Base-by-base conservation (phyloP, 768 basidiomycete species). In the Lactifluus pinguis region DNA sequence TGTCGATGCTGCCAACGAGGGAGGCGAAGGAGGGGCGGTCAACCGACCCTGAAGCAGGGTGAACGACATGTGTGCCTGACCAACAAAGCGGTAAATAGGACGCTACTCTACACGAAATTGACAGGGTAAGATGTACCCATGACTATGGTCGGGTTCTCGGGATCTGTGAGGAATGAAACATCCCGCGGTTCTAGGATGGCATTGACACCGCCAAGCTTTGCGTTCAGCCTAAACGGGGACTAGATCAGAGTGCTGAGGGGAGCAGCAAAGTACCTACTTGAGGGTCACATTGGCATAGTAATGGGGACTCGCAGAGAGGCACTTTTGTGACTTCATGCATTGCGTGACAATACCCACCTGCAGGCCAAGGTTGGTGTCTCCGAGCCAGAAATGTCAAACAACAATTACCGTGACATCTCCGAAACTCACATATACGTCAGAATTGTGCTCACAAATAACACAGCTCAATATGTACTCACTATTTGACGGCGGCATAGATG, bases 181-280 rank as follows among this genome's bases (percentile, higher is more conserved):
- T 85, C 85, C 10, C 78, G 74, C 0, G 86, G 79, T 53, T 89
- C 86, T 0, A 88, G 89, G 34, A 92, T 76, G 1, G 82, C 81
- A 68, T 92, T 92, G 69, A 90, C 86, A 1, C 90, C 90, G 11
- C 89, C 90, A 0, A 92, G 76, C 69, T 92, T 92, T 19, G 89
- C 89, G 61, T 92, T 92, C 66, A 92, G 78, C 70, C 89, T 92
- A 62, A 19, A 25, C 30, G 17, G 4, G 14, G 41, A 55, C 58
- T 60, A 30, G 30, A 59, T 61, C 38, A 52, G 38, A 57, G 6
- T 21, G 10, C 53, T 36, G 34, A 29, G 9, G 45, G 56, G 14
- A 32, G 19, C 25, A n/a, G 41, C 38, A 41, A 32, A 29, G 10
- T 13, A 72, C 83, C 66, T 56, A 89, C 89, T 92, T 92, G 38